Conservation (phyloP, 2,329 filamentous ascomycete genomes). For the Cordyceps javanica region DNA sequence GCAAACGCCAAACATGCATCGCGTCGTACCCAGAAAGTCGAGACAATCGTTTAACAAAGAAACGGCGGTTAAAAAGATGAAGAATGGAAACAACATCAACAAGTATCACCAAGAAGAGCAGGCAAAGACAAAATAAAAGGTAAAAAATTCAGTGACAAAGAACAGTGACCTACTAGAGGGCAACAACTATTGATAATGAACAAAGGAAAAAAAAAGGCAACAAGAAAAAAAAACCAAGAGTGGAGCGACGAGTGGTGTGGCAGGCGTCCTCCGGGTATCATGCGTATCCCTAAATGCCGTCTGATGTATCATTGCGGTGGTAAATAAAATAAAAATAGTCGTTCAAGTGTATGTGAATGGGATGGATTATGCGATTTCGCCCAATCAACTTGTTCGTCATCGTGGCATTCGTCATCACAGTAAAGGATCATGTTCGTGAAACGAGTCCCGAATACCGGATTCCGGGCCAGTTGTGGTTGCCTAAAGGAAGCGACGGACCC, state of each 20-base stretch:
- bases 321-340: constrained; percentile 23
- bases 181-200: no score
- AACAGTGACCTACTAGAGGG: no score
- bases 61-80: no score
- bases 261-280: constrained; percentile 35
- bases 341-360: constrained; percentile 16
- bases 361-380: not conserved
- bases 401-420: not conserved
- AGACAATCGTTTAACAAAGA: no score
- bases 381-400: not conserved
- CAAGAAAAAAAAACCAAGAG: constrained; percentile 20
- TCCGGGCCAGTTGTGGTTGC: not conserved
- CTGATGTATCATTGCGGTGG: constrained; percentile 24
- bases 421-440: constrained; percentile 6
- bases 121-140: no score
- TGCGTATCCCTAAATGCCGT: constrained; percentile 28
- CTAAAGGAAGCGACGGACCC: constrained; percentile 34
- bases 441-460: constrained; percentile 5
- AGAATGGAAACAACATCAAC: no score
- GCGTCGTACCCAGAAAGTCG: constrained; percentile 19
- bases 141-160: no score
- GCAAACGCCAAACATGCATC: constrained; percentile 27
- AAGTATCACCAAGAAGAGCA: no score
- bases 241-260: constrained; percentile 29
- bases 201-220: not conserved